Evolutionary conservation across 108 stramenopile species (phyloP), one percentile per base, ranked within the genome.

Genomic region (Skeletonema potamos): DNA sequence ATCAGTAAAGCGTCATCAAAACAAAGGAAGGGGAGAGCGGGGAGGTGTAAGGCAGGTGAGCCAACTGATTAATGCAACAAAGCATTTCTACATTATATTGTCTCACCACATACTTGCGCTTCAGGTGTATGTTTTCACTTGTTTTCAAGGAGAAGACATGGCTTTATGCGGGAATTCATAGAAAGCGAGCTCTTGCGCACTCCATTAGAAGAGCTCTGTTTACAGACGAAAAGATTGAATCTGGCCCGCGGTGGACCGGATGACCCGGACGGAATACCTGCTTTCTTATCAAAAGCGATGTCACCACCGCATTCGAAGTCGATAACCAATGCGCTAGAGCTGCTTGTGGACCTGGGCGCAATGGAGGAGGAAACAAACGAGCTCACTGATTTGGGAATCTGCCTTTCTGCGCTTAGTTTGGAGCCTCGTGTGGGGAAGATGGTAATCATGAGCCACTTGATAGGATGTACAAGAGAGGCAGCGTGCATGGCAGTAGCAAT

Each of bases 11-110:
- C 95, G 59, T 87, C 89, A 7, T 88, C 92, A 7, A 89, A 85
- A 57, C 97, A 98, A 82, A 82, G 97, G 13, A 74, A 87, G 41
- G 97, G 97, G 17, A 87, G 97, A 54, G 97, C 97, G 8, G 97
- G 97, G 4, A 88, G 97, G 17, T 95, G 96, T 54, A 79, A 89
- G 20, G 86, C 92, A 15, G 97, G 97, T 28, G 97, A 97, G 82
- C 96, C 96, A 17, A 85, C 86, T 10, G 33, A 74, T 84, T 8
- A 62, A 54, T 12, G 62, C 60, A 20, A 84, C 82, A 5, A 33
- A 65, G 0, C 85, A 74, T 62, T 62, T 65, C 26, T 26, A 5
- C 12, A 61, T 54, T 33, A 29, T 56, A 1, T n/a, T 37, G 64
- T 17, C 43, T 34, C 82, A 56, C 82, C 87, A 34, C 1, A 8